A percentile compares a stretch with the other conserved stretches of the same genome.
Evolutionary conservation across 2,329 filamentous ascomycete genomes (phyloP).

Genomic region (Parastagonospora nodorum): DNA sequence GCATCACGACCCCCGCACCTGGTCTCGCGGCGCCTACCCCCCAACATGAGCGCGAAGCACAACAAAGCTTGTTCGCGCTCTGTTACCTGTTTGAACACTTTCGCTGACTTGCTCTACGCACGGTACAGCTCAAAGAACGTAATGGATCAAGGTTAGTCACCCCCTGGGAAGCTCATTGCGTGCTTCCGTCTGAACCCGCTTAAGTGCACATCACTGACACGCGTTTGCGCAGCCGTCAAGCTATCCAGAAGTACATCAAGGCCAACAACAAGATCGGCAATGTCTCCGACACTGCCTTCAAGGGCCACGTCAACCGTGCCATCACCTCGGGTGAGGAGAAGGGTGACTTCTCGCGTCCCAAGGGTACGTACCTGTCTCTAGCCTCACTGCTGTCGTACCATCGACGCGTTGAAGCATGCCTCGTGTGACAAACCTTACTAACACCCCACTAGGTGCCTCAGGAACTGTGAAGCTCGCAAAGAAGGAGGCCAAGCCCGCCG

Average conservation of each 20-base stretch:
- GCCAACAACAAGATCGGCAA: slow-evolving; percentile 69
- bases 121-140: slow-evolving; percentile 68
- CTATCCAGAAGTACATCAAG: slow-evolving; percentile 75
- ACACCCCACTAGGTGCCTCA: slow-evolving; percentile 67
- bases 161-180: slow-evolving; percentile 31
- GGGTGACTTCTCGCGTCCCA: slow-evolving; percentile 85
- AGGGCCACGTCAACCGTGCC: slow-evolving; percentile 83
- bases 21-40: slow-evolving; percentile 41
- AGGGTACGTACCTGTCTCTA: slow-evolving; percentile 66
- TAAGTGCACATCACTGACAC: slow-evolving; percentile 40
- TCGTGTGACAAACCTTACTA: slow-evolving; percentile 8
- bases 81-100: slow-evolving; percentile 11
- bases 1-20: slow-evolving; percentile 50
- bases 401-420: neutral
- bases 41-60: slow-evolving; percentile 36
- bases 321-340: slow-evolving; percentile 82
- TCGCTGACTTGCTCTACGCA: slow-evolving; percentile 56
- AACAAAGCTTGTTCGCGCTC: slow-evolving; percentile 20
- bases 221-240: slow-evolving; percentile 63
- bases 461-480: slow-evolving; percentile 92
- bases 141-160: slow-evolving; percentile 69
- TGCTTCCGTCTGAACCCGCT: slow-evolving; percentile 28
- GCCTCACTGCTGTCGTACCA: neutral
- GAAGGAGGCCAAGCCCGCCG: slow-evolving; percentile 61
- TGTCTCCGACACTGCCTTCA: slow-evolving; percentile 63